Evolutionary conservation across 805 yeast species (phyloP), one percentile per base, ranked within the genome.

Genomic region (Starmera pachycereana): DNA sequence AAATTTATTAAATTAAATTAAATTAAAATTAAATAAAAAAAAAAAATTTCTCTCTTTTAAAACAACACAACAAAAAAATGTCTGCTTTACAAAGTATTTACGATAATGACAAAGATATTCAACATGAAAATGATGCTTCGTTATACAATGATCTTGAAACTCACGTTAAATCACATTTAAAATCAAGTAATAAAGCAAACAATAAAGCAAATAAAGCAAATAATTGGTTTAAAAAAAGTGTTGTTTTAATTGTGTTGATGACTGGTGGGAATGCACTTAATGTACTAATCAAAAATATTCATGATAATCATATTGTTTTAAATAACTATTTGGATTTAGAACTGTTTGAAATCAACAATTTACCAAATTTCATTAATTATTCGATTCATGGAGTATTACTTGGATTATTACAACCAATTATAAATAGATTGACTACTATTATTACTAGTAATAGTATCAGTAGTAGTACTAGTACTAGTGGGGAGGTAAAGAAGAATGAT

Each of bases 351-450:
- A 4, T 8, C 5, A 8, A 22, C 2, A 22, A 43, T 36, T 36
- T 43, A 30, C 58, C 60, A 8, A 51, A 53, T 3, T 52, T 57
- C 50, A 47, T 50, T 2, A 47, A 59, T 6, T 63, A 63, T 44
- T 61, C 74, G 4, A 36, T 75, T 9, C 76, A 76, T 46, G 87
- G 87, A 2, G 50, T 76, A 12, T 43, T 72, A n/a, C 68, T 79
- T 59, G 80, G 84, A n/a, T 54, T 66, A 8, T 51, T 71, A 12
- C 68, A 72, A 33, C 83, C 85, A 5, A 33, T 66, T 0, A 42
- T 61, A 19, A 69, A 67, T 39, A 32, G 18, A 16, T 16, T 16
- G 4, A 16, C 4, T 16, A 16, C 18, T 16, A 16, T 16, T 16
- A 16, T 4, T 16, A 16, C 18, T 16, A 16, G 18, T 16, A 16